These are phyloP conservation scores for Claviceps humidiphila DNA, from an alignment of 2,329 filamentous ascomycete genomes.

Conservation along the genomic window DNA sequence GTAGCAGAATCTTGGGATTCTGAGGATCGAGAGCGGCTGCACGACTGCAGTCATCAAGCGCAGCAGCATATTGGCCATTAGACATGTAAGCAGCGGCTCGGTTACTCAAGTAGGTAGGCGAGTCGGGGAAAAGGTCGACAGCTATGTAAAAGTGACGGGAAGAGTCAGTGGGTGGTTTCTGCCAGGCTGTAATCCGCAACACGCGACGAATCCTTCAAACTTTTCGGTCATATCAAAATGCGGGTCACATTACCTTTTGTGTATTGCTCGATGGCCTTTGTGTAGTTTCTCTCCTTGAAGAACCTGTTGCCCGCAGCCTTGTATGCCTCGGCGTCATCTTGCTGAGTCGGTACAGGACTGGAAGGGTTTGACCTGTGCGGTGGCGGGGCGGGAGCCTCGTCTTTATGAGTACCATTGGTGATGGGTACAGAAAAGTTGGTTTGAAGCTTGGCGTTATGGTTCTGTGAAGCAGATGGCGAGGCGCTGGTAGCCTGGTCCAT, in stretches of 20 bases:
- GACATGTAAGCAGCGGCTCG: slow-evolving; percentile 90
- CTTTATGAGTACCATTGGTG: slow-evolving; percentile 30
- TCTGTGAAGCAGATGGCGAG: slow-evolving; percentile 37
- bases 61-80: slow-evolving; percentile 62
- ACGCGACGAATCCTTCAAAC: background rate
- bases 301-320: slow-evolving; percentile 92
- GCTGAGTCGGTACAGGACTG: slow-evolving; percentile 39
- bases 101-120: slow-evolving; percentile 85
- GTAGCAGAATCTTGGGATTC: slow-evolving; percentile 78
- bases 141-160: slow-evolving; percentile 35
- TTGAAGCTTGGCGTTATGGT: slow-evolving; percentile 23
- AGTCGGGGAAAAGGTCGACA: slow-evolving; percentile 73
- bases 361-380: slow-evolving; percentile 55
- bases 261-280: slow-evolving; percentile 81
- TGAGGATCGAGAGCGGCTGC: slow-evolving; percentile 73
- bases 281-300: slow-evolving; percentile 89
- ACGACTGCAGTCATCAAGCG: slow-evolving; percentile 73
- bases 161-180: background rate
- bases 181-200: background rate
- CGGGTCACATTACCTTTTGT: slow-evolving; percentile 58
- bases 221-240: background rate
- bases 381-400: slow-evolving; percentile 49
- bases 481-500: slow-evolving; percentile 46
- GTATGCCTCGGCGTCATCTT: slow-evolving; percentile 76
- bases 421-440: slow-evolving; percentile 40